phyloP scores from a whole-genome alignment of 1,284 basidiomycete genomes.

The Ceratobasidium sp. region DNA sequence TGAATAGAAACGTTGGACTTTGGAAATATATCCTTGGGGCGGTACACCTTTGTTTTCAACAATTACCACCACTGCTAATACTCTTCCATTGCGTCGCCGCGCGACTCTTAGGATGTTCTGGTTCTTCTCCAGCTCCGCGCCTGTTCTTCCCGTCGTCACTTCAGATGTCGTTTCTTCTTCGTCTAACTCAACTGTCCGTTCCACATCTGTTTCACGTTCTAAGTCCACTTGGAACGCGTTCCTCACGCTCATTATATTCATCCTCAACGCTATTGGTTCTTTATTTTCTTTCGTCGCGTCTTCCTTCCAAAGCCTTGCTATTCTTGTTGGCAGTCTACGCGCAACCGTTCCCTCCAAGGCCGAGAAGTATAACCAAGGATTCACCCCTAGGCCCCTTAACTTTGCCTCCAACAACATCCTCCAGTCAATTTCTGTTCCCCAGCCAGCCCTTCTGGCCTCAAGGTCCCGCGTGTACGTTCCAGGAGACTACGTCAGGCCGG shows the following conservation, averaged over 20 bases:
- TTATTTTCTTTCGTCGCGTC: not conserved
- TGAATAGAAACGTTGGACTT: not conserved
- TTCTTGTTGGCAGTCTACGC: not conserved
- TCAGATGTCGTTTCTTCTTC: not conserved
- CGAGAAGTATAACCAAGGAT: too few species aligned
- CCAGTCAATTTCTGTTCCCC: not conserved
- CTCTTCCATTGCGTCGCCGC: not conserved
- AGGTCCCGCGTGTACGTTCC: too few species aligned
- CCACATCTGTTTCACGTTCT: not conserved
- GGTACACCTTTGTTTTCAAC: not conserved
- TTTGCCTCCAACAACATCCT: not conserved
- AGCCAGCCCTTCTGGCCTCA: not conserved
- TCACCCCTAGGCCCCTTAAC: conserved; percentile 4
- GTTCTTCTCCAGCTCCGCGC: not conserved
- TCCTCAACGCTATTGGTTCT: not conserved
- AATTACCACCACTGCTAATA: not conserved
- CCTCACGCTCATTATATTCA: not conserved
- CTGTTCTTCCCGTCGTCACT: not conserved
- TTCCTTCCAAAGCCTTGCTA: not conserved
- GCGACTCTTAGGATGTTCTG: conserved; percentile 10
- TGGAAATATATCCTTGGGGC: not conserved
- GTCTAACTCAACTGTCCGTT: not conserved
- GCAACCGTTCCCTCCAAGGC: not conserved
- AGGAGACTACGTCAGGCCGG: too few species aligned
- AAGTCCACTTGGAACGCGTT: not conserved